Conservation (phyloP, 495 filamentous ascomycete genomes). For the Extremus antarcticus region DNA sequence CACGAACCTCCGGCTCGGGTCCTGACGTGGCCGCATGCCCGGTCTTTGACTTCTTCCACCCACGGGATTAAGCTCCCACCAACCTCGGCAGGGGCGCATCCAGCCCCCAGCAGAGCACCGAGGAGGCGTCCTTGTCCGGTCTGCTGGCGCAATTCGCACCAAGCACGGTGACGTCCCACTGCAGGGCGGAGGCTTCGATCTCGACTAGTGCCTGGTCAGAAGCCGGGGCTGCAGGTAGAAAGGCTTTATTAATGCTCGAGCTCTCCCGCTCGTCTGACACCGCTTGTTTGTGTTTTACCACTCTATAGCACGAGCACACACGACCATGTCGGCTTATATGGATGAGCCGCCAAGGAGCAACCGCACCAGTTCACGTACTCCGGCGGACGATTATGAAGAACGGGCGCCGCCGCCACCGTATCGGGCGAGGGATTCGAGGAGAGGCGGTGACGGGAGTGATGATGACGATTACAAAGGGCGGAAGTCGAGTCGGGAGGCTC, state of each 20-base stretch:
- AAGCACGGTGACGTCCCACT: neutral
- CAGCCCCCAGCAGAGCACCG: neutral
- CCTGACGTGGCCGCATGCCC: neutral
- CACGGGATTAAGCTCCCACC: neutral
- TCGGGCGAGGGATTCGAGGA: neutral
- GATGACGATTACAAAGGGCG: constrained; percentile 5
- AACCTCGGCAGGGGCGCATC: neutral
- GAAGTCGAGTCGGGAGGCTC: neutral
- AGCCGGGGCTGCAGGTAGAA: too few species aligned
- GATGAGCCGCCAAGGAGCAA: neutral
- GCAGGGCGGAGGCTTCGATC: neutral
- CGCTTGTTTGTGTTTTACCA: neutral
- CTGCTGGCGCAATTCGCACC: too few species aligned
- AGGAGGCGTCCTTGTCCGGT: neutral
- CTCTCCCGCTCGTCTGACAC: neutral
- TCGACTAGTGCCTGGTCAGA: too few species aligned
- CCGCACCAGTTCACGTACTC: neutral
- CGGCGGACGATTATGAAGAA: neutral
- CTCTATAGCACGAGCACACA: neutral
- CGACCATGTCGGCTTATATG: neutral
- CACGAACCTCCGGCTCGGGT: too few species aligned
- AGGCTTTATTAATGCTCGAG: too few species aligned
- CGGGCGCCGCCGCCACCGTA: neutral
- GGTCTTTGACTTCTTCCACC: too few species aligned
- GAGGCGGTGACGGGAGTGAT: constrained; percentile 2